A percentile compares a stretch with the other conserved stretches of the same genome.
Evolutionary conservation across 345 rosid species (phyloP).

Genomic region (Lenwebbia sp.): DNA sequence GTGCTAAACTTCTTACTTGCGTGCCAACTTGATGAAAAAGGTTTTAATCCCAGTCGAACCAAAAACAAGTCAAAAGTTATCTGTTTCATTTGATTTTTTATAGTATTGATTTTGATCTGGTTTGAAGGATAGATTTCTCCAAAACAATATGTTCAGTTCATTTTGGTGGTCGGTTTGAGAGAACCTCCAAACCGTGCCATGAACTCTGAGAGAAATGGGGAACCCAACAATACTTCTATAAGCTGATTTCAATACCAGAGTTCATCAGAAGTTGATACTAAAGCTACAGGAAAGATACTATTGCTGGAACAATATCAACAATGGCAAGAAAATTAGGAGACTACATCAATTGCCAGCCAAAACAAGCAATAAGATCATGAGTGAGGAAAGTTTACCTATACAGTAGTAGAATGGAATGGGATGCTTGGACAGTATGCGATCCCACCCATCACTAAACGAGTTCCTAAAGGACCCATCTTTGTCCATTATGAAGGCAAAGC

Average conservation of each 20-base stretch:
- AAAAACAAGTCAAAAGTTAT: neutral
- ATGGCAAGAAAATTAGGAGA: neutral
- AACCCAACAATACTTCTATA: neutral
- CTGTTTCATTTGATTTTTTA: neutral
- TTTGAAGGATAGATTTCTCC: neutral
- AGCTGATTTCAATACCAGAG: neutral
- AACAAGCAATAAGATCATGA: neutral
- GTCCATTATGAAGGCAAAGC: conserved; percentile 82
- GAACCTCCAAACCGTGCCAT: neutral
- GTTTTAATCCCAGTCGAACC: neutral
- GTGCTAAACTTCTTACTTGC: neutral
- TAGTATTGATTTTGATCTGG: neutral
- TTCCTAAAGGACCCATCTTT: conserved; percentile 89
- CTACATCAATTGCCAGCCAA: neutral
- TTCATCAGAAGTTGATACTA: neutral
- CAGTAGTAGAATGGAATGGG: conserved; percentile 95
- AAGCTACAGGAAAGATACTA: neutral
- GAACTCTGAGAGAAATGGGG: neutral
- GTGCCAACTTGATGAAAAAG: neutral
- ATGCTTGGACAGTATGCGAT: conserved; percentile 77
- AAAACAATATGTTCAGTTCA: neutral
- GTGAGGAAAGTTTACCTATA: conserved; percentile 37
- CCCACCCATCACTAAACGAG: conserved; percentile 93
- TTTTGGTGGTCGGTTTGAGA: neutral
- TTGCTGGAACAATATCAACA: neutral